Conservation (phyloP, 2,329 filamentous ascomycete species). For the Alternaria gansuensis region DNA sequence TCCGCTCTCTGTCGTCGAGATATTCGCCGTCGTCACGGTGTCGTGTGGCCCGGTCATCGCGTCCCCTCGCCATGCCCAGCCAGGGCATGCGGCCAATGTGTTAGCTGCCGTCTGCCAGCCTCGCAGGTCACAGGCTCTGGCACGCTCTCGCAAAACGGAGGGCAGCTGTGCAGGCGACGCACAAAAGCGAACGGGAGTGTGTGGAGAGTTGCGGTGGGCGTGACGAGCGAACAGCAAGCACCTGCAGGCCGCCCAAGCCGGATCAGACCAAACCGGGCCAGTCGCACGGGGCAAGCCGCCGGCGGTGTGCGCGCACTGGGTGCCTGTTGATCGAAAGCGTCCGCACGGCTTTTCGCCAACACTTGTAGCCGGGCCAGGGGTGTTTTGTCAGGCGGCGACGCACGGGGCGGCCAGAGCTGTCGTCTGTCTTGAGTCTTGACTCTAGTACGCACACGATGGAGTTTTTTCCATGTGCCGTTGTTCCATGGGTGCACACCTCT, state of each 20-base stretch:
- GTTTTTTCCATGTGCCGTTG: conserved; percentile 3
- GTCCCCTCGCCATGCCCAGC: conserved; percentile 49
- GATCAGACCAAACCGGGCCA: conserved; percentile 38
- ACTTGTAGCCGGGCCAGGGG: conserved; percentile 31
- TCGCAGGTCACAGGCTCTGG: conserved; percentile 40
- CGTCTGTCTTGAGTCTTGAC: conserved; percentile 21
- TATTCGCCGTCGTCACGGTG: conserved; percentile 43
- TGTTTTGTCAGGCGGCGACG: conserved; percentile 39
- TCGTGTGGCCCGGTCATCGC: conserved; percentile 44
- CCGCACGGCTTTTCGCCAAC: conserved; percentile 39
- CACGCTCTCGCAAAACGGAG: conserved; percentile 35
- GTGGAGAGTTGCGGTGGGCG: conserved; percentile 42
- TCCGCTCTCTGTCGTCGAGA: conserved; percentile 40
- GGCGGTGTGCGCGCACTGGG: conserved; percentile 45
- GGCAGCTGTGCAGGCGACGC: conserved; percentile 46
- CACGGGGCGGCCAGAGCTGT: conserved; percentile 36
- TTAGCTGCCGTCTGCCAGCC: conserved; percentile 40
- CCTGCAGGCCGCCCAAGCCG: conserved; percentile 40
- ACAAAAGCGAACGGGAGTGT: conserved; percentile 31
- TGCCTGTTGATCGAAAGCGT: conserved; percentile 44
- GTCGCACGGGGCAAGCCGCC: conserved; percentile 40
- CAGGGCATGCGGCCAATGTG: conserved; percentile 38
- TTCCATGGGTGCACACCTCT: conserved; percentile 1
- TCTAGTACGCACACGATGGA: conserved; percentile 35
- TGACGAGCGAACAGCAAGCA: conserved; percentile 43